phyloP scores from a whole-genome alignment of 2,329 filamentous ascomycete species.

The Colletotrichum paranaense region DNA sequence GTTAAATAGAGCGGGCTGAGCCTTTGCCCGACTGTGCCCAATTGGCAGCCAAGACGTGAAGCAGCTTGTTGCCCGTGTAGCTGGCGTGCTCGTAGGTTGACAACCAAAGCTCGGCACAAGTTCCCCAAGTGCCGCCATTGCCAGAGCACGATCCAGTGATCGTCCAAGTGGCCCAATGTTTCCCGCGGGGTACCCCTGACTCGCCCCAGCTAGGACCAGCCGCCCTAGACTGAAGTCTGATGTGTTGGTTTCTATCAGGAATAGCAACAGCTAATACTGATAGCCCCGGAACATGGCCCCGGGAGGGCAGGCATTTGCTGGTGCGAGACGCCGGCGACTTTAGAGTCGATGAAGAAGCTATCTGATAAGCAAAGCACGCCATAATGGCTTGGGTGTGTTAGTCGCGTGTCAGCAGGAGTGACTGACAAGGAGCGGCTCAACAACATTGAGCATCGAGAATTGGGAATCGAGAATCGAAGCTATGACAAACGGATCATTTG shows the following conservation, averaged over 20 bases:
- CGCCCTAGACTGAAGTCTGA: not conserved
- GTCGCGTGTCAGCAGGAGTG: not conserved
- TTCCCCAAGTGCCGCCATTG: conserved; percentile 20
- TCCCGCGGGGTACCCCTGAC: conserved; percentile 18
- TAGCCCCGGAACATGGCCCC: conserved; percentile 3
- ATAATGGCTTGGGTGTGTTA: not conserved
- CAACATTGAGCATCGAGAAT: not conserved
- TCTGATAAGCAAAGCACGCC: not conserved
- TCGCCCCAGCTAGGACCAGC: not conserved
- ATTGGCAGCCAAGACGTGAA: not conserved
- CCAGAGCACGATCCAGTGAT: conserved; percentile 5
- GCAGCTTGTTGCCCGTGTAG: not conserved
- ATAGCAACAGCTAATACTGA: conserved; percentile 16
- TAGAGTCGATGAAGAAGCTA: not conserved
- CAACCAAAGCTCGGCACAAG: conserved; percentile 4
- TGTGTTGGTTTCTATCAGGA: conserved; percentile 10
- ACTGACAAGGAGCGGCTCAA: not conserved
- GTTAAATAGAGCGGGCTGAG: not conserved
- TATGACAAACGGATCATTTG: not conserved
- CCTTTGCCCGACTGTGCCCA: not conserved
- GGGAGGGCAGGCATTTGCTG: not conserved
- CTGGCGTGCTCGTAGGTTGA: conserved; percentile 1
- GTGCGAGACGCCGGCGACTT: not conserved
- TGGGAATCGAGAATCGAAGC: not conserved
- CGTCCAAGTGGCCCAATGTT: conserved; percentile 2